Evolutionary conservation across 768 basidiomycete species (phyloP), one percentile per base, ranked within the genome.

Genomic region (Rhodotorula toruloides): DNA sequence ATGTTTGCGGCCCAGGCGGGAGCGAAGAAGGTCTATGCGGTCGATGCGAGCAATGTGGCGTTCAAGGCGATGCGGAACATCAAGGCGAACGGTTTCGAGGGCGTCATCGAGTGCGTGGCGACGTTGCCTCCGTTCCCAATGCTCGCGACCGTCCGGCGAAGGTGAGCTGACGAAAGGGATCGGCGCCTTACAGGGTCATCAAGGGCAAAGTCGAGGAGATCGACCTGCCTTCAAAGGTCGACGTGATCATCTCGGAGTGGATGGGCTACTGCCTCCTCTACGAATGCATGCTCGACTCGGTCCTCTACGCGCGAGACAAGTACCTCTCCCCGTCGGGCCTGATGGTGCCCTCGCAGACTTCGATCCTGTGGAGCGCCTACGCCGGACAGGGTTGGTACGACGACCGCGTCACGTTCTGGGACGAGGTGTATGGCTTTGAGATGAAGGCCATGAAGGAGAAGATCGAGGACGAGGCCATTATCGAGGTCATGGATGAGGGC

Each of bases 1-100:
- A 76, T 76, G 75, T 76, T 76, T 54, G 75, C 75, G 13, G 75
- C 75, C 29, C 63, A 71, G 57, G 72, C 72, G 0, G 75, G 75
- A 16, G 75, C 75, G 16, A 68, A 72, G 55, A 74, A 73, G 56
- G 75, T 76, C 31, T 70, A 66, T 48, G 72, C 66, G 37, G 93
- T 99, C 79, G 96, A 99, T 80, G 98, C 98, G 93, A 94, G 91
- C 66, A 98, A 98, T 79, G 98, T 99, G 79, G 89, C 98, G 78
- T 93, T 94, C 81, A 94, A 98, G 81, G 96, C 96, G 7, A 85
- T 88, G 81, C 93, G 91, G 79, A 99, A 98, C 72, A 86, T 98
- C 72, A 87, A 91, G 74, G 89, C 90, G n/a, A 99, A 99, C 72
- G 93, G 93, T 49, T 96, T 97, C 82, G 86, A 86, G 80, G 87